Conservation (phyloP, 495 filamentous ascomycete species). For the Daldinia grandis region DNA sequence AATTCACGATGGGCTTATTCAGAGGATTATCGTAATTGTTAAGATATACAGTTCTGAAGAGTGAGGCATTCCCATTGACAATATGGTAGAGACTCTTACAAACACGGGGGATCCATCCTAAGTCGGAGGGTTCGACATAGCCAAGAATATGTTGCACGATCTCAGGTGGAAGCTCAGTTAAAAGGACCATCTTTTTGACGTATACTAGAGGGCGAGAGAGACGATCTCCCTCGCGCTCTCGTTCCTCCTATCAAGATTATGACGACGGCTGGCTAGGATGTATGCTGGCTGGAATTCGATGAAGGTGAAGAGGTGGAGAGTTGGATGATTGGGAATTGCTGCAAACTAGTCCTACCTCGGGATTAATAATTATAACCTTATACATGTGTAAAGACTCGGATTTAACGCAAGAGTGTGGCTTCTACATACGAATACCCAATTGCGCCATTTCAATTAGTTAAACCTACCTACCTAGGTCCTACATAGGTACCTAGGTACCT, state of each 20-base stretch:
- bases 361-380: background rate
- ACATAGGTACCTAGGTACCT: too few relatives aligned
- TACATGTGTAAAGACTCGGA: background rate
- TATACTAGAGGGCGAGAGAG: conserved; percentile 3
- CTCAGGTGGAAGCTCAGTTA: conserved; percentile 63
- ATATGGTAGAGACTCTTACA: conserved; percentile 59
- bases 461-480: too few relatives aligned
- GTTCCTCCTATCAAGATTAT: background rate
- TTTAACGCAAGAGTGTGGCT: background rate
- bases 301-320: conserved; percentile 1
- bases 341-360: background rate
- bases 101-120: conserved; percentile 55
- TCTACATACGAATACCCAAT: background rate
- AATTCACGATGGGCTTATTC: conserved; percentile 49
- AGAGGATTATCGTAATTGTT: conserved; percentile 51
- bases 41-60: conserved; percentile 64
- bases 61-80: conserved; percentile 58
- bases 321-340: conserved; percentile 1
- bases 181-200: conserved; percentile 38
- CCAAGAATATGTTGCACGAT: conserved; percentile 64
- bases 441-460: background rate
- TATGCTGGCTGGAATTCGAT: background rate
- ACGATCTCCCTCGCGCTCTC: background rate
- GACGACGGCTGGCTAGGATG: background rate
- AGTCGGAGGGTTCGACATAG: conserved; percentile 61